A percentile compares a stretch with the other conserved stretches of the same genome.
phyloP scores from a whole-genome alignment of 164 flowering plant species.

The Stephania japonica region DNA sequence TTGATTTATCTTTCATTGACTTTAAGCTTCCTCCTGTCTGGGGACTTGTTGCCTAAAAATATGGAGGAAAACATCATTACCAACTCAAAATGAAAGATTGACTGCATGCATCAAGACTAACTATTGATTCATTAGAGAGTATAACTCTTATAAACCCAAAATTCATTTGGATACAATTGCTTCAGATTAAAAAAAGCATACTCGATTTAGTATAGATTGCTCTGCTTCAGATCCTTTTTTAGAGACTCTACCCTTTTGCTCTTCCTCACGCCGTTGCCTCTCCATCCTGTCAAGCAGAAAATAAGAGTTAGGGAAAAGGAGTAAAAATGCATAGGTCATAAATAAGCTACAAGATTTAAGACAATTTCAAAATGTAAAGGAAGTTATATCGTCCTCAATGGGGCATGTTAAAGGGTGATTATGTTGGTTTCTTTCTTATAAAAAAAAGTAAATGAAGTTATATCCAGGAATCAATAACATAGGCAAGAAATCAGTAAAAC shows the following conservation, averaged over 20 bases:
- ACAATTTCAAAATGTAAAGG: neutral
- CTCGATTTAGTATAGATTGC: constrained; percentile 74
- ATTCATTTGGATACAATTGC: neutral
- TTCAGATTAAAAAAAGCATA: constrained; percentile 17
- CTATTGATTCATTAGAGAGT: neutral
- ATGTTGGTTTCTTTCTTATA: too few relatives aligned
- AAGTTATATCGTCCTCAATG: too few relatives aligned
- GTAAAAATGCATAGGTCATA: neutral
- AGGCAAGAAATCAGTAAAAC: neutral
- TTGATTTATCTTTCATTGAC: constrained; percentile 77
- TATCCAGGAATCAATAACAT: neutral
- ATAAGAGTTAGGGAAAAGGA: neutral
- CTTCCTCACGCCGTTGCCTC: constrained; percentile 95
- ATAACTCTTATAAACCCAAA: neutral
- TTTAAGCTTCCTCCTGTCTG: constrained; percentile 84
- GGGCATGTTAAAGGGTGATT: too few relatives aligned
- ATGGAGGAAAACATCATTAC: constrained; percentile 1
- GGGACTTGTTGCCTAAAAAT: constrained; percentile 80
- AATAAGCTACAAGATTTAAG: neutral
- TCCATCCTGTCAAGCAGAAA: constrained; percentile 64
- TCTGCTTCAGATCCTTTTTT: constrained; percentile 82
- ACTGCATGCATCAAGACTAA: neutral
- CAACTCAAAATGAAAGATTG: neutral
- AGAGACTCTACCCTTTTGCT: constrained; percentile 58
- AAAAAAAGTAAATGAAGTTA: neutral